Percentiles rank a stretch among this genome's conserved stretches.
Evolutionary conservation across 2,329 filamentous ascomycete genomes (phyloP).

Genomic region (Aspergillus sp.): DNA sequence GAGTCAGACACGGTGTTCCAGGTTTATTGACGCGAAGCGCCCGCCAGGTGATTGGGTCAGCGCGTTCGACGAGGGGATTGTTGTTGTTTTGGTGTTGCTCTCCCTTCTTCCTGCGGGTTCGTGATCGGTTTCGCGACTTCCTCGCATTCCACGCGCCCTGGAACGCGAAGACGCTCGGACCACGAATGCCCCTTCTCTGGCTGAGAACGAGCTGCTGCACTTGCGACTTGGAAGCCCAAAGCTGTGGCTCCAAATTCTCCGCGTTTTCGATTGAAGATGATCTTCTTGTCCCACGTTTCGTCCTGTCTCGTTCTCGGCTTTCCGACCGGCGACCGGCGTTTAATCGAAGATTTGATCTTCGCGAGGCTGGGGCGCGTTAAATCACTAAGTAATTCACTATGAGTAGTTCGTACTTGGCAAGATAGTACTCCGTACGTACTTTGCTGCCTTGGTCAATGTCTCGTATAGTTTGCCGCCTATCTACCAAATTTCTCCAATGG

Average conservation of each 20-base stretch:
- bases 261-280: neutral
- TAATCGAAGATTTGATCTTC: neutral
- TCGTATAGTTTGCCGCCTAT: no score
- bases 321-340: neutral
- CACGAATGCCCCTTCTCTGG: neutral
- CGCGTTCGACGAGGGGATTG: constrained; percentile 10
- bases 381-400: neutral
- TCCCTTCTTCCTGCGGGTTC: neutral
- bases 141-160: constrained; percentile 25
- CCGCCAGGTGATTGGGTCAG: constrained; percentile 17
- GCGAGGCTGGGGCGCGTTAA: no score
- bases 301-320: neutral
- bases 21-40: constrained; percentile 17
- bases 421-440: no score
- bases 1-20: neutral
- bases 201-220: neutral
- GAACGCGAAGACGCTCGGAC: constrained; percentile 24
- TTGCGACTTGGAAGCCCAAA: neutral
- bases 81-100: constrained; percentile 8
- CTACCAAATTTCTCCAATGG: no score
- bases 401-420: no score
- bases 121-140: constrained; percentile 16
- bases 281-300: neutral
- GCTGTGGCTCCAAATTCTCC: neutral
- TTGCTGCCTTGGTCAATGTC: no score